Evolutionary conservation across 148 eudicot genomes (phyloP), one percentile per base, ranked within the genome.

Genomic region (Heliamphora exappendiculata): DNA sequence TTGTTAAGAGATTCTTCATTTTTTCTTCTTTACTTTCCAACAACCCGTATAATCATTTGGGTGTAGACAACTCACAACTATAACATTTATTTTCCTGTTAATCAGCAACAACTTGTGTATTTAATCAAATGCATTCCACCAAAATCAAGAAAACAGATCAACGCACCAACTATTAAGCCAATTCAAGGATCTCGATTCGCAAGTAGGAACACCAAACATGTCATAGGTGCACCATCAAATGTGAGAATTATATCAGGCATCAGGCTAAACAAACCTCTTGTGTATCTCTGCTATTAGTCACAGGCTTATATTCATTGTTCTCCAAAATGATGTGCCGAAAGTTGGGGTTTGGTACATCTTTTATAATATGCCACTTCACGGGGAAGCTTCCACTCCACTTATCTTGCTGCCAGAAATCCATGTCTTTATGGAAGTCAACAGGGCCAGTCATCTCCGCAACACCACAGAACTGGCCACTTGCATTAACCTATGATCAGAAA

Each of bases 351-450:
- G 93, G 91, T 47, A 89, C 88, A 81, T 93, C 97, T 79, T 90
- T 93, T n/a, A 93, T 84, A 19, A 93, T 82, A 80, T 89, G 95
- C 97, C 97, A 93, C 78, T 93, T 90, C 16, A 93, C 97, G 76
- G 93, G 91, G 78, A 93, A 93, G 73, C 95, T 89, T 37, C 95
- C 95, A 82, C 87, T 89, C 97, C 97, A 93, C 81, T 93, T 93
- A 76, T 93, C 97, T 82, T 93, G 97, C 88, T 93, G 97, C 97
- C 97, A 93, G 76, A 90, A 93, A 78, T 93, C 97, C 94, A 93
- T 89, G 76, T 90, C 91, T 34, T 80, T 85, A 50, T 81, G 82
- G 72, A 90, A 90, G 73, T 93, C 89, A 69, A 93, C 97, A 9
- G 90, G 87, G 13, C 95, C 95, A 77, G 73, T 62, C 97, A 93